Conservation (phyloP, 2,329 filamentous ascomycete species). For the Arthrocladium fulminans region DNA sequence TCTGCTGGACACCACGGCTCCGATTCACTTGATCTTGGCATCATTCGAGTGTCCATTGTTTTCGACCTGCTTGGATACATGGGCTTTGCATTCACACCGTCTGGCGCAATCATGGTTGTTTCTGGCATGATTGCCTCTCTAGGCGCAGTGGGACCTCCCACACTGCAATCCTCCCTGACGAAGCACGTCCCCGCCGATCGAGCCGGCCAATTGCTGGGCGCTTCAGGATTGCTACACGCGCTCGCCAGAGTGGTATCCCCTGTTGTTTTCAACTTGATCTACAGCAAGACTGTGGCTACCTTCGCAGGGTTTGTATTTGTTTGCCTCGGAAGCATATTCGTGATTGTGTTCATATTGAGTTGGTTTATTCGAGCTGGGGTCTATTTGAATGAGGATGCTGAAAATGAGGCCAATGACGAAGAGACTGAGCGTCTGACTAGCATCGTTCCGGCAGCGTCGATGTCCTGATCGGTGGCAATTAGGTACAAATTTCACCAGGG, state of each 20-base stretch:
- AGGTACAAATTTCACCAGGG: neutral
- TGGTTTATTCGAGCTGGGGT: conserved; percentile 57
- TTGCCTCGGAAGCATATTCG: conserved; percentile 59
- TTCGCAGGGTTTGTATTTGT: conserved; percentile 81
- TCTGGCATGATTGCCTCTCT: conserved; percentile 66
- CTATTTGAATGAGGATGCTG: conserved; percentile 2
- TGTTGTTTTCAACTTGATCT: conserved; percentile 75
- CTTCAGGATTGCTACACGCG: conserved; percentile 76
- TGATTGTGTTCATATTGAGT: conserved; percentile 54
- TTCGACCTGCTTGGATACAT: conserved; percentile 68
- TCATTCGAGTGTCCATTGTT: conserved; percentile 65
- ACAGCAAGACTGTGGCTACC: conserved; percentile 66
- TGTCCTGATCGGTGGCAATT: neutral
- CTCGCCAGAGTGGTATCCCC: conserved; percentile 71
- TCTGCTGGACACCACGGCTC: conserved; percentile 55
- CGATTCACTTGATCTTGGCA: conserved; percentile 65
- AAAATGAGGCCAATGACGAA: neutral
- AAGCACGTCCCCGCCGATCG: conserved; percentile 81
- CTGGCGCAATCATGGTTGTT: conserved; percentile 56
- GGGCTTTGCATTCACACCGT: conserved; percentile 62
- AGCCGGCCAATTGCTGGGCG: conserved; percentile 81
- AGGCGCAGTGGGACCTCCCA: conserved; percentile 78
- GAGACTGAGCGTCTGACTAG: neutral
- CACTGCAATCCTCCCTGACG: conserved; percentile 72
- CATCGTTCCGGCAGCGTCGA: neutral